Percentiles rank a stretch among this genome's conserved stretches.
Conservation (phyloP, 495 filamentous ascomycete genomes). For the Pseudevernia furfuracea region DNA sequence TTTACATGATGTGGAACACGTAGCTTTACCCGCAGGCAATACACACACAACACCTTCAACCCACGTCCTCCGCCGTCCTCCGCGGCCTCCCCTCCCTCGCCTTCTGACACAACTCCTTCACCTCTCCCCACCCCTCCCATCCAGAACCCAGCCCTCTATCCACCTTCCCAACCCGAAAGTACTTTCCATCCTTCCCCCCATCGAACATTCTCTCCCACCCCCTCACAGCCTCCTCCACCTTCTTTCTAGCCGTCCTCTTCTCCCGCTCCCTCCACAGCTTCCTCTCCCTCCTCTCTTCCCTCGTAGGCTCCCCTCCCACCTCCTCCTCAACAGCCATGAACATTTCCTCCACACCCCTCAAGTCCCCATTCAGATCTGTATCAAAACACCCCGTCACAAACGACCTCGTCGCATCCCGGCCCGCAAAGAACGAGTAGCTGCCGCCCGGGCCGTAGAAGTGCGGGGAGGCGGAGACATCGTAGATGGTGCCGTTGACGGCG, state of each 20-base stretch:
- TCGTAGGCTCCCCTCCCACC: constrained; percentile 33
- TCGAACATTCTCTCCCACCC: constrained; percentile 60
- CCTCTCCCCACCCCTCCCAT: constrained; percentile 29
- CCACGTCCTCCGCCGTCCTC: constrained; percentile 24
- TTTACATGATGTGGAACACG: background rate
- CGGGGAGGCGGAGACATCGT: constrained; percentile 74
- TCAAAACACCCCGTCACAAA: constrained; percentile 97
- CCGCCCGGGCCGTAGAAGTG: constrained; percentile 84
- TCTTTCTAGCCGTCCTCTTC: constrained; percentile 36
- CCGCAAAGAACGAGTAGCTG: constrained; percentile 79
- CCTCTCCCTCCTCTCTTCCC: constrained; percentile 46
- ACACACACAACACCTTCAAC: background rate
- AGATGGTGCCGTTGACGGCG: constrained; percentile 87
- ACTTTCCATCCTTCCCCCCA: constrained; percentile 57
- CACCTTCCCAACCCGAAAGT: constrained; percentile 64
- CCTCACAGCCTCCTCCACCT: constrained; percentile 38
- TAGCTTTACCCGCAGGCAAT: background rate
- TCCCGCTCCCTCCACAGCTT: constrained; percentile 39
- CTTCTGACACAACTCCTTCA: constrained; percentile 34
- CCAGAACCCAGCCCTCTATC: constrained; percentile 29
- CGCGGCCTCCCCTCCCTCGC: constrained; percentile 25
- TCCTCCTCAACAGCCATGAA: constrained; percentile 65
- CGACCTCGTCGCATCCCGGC: constrained; percentile 76
- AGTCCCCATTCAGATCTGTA: constrained; percentile 64
- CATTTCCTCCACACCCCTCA: constrained; percentile 83